Evolutionary conservation across 768 basidiomycete genomes (phyloP).

Genomic region (Flagelloscypha sp.): DNA sequence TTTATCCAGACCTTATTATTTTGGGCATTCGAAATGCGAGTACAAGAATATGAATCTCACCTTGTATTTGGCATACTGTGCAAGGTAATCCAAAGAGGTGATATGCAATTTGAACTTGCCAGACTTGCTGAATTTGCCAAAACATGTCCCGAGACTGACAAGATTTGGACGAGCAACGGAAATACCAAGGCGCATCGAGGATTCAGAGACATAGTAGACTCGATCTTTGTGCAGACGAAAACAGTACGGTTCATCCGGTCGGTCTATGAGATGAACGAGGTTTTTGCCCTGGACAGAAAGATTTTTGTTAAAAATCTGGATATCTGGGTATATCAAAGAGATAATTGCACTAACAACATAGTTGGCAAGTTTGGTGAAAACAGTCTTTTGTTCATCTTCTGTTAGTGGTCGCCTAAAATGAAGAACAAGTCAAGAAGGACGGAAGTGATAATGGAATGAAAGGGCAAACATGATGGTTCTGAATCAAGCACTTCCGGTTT

Average conservation of each 20-base stretch:
- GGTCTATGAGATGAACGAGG: constrained; percentile 89
- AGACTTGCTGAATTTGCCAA: constrained; percentile 95
- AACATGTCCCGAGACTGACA: constrained; percentile 88
- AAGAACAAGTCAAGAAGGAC: constrained; percentile 16
- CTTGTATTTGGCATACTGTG: constrained; percentile 97
- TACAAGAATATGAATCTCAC: constrained; percentile 30
- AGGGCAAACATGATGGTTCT: not conserved
- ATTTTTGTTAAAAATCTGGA: not conserved
- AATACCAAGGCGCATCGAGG: constrained; percentile 86
- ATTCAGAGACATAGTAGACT: constrained; percentile 94
- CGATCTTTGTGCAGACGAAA: constrained; percentile 92
- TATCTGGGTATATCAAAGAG: not conserved
- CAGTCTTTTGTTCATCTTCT: constrained; percentile 92
- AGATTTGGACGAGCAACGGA: constrained; percentile 91
- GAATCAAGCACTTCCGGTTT: constrained; percentile 3
- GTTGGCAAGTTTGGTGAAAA: constrained; percentile 95
- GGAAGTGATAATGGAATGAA: constrained; percentile 8
- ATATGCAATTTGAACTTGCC: constrained; percentile 98
- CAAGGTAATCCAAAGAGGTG: constrained; percentile 85
- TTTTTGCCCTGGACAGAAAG: constrained; percentile 72
- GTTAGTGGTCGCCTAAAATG: constrained; percentile 71
- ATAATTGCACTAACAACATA: constrained; percentile 63
- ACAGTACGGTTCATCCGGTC: constrained; percentile 90
- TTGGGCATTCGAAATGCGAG: not conserved
- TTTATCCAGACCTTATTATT: constrained; percentile 88